These are phyloP conservation scores for Schrenkiella parvula DNA, from an alignment of 345 rosid species.

Conservation along the genomic window DNA sequence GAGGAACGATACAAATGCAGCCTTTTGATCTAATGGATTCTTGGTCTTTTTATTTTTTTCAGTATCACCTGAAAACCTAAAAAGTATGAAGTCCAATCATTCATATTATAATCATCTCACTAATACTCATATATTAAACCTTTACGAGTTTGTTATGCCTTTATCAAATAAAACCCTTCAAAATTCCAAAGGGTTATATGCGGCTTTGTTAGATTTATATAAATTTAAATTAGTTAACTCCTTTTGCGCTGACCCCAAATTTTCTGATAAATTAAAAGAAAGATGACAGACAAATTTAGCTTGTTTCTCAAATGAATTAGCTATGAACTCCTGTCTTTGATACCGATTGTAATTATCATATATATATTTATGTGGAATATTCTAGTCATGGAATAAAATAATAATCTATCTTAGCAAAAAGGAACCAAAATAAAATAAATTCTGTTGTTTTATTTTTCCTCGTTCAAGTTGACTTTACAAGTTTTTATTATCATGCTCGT, in stretches of 20 bases:
- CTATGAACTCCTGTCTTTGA: background rate
- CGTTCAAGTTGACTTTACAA: conserved; percentile 1
- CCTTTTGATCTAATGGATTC: background rate
- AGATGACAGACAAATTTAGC: conserved; percentile 11
- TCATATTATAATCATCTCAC: conserved; percentile 3
- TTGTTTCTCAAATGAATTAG: conserved; percentile 10
- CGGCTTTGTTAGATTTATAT: background rate
- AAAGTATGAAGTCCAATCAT: background rate
- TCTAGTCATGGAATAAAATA: background rate
- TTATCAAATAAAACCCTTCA: conserved; percentile 5
- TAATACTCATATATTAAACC: background rate
- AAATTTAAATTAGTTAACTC: background rate
- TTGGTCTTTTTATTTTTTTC: background rate
- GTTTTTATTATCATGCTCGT: background rate
- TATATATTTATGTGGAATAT: conserved; percentile 18
- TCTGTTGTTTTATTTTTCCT: background rate
- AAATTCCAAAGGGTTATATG: conserved; percentile 4
- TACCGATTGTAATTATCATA: background rate
- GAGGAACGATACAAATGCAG: conserved; percentile 15
- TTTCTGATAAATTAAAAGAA: background rate
- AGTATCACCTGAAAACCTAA: background rate
- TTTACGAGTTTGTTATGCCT: background rate
- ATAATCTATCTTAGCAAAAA: background rate
- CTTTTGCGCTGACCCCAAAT: background rate
- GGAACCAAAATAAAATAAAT: background rate